Evolutionary conservation across 257 asterid genomes (phyloP), one percentile per base, ranked within the genome.

Genomic region (Echium plantagineum): DNA sequence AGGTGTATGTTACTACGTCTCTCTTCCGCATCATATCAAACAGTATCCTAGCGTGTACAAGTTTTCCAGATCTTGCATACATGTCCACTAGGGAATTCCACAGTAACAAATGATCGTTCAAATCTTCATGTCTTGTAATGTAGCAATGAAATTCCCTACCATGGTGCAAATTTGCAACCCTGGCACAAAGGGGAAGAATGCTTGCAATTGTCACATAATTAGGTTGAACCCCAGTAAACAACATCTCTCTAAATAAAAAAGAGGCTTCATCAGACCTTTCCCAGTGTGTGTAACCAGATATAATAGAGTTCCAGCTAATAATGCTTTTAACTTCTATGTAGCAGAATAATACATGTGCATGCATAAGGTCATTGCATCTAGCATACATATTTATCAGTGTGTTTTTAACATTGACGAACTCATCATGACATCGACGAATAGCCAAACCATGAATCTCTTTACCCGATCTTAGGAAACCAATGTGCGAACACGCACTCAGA

Each of bases 1-100:
- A 90, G 77, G 97, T 90, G 72, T 90, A 90, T 15, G 96, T 81
- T 63, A 85, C 89, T 30, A 71, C 79, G 78, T 90, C 95, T 79
- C 74, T 80, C 64, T 60, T 77, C 28, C 79, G 80, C 75, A 85
- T 75, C 57, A 64, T 69, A 78, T 77, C 77, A 75, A 90, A 90
- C 63, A 90, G 63, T 57, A 59, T 83, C 75, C 77, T 81, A 28
- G 96, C 94, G n/a, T 69, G 35, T n/a, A 64, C 66, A 66, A 87
- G 83, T 77, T 72, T 77, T 68, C 95, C 94, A 26, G 95, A 85
- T 79, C 86, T 81, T 59, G 95, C 88, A 70, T 90, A 87, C 81
- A 85, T 73, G 57, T 87, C 95, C 49, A 87, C 80, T 35, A 85
- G 87, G 5, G 94, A 71, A 77, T 90, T 90, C 95, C 91, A 85